These are phyloP conservation scores for Komagataella populi DNA, from an alignment of 805 yeast species.

Conservation along the genomic window DNA sequence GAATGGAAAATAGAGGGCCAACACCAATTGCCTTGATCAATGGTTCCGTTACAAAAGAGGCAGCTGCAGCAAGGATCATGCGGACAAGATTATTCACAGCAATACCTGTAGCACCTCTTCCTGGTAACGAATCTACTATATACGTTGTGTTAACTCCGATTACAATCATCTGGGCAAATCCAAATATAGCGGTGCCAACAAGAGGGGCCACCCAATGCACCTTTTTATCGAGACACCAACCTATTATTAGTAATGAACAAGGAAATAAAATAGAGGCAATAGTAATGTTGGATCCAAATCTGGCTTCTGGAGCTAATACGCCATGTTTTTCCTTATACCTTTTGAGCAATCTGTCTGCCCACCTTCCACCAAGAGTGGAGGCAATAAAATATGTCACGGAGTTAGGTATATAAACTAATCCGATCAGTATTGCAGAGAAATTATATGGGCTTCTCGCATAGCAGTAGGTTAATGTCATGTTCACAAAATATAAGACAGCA, in stretches of 20 bases:
- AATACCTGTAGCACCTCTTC: conserved; percentile 80
- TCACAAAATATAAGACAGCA: conserved; percentile 57
- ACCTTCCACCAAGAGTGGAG: conserved; percentile 67
- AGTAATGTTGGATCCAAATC: conserved; percentile 64
- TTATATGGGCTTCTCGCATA: conserved; percentile 58
- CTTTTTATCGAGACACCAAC: conserved; percentile 65
- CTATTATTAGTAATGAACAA: conserved; percentile 55
- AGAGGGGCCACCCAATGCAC: conserved; percentile 70
- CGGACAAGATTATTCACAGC: conserved; percentile 70
- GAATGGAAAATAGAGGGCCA: conserved; percentile 57
- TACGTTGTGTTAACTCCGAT: conserved; percentile 75
- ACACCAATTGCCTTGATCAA: conserved; percentile 50
- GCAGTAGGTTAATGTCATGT: conserved; percentile 54
- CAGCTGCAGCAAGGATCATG: conserved; percentile 61
- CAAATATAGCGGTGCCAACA: conserved; percentile 71
- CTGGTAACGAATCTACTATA: conserved; percentile 74
- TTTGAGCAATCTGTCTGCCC: conserved; percentile 53
- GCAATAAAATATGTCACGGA: conserved; percentile 67
- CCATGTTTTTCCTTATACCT: conserved; percentile 46
- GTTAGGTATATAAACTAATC: conserved; percentile 72
- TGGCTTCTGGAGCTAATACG: conserved; percentile 56
- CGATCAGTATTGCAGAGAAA: conserved; percentile 51
- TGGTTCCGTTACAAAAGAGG: conserved; percentile 67
- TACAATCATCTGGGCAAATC: conserved; percentile 73
- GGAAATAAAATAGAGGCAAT: conserved; percentile 52